Percentiles rank a stretch among this genome's conserved stretches.
Conservation (phyloP, 108 stramenopile genomes). For the Bacterosira constricta region DNA sequence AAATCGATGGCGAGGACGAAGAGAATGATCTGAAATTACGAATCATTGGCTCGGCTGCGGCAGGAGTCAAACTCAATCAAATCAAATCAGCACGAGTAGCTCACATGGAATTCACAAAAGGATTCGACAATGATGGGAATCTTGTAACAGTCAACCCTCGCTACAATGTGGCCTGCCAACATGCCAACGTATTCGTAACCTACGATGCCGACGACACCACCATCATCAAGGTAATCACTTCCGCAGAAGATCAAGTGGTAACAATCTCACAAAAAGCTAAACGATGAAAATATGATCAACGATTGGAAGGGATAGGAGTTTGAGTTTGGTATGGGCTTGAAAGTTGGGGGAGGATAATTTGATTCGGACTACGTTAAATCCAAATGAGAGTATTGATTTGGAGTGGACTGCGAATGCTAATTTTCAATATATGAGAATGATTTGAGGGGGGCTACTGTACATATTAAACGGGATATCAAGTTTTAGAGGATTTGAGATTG, state of each 20-base stretch:
- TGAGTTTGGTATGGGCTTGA: conserved; percentile 78
- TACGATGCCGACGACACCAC: conserved; percentile 78
- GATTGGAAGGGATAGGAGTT: conserved; percentile 63
- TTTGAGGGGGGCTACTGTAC: conserved; percentile 70
- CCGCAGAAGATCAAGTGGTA: conserved; percentile 72
- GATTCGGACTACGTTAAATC: conserved; percentile 58
- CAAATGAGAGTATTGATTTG: conserved; percentile 72
- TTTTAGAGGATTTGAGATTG: conserved; percentile 55
- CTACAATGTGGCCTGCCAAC: conserved; percentile 64
- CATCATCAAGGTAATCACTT: conserved; percentile 71
- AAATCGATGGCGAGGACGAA: conserved; percentile 75
- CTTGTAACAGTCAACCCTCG: conserved; percentile 81
- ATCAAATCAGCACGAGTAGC: background rate
- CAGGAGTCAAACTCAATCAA: background rate
- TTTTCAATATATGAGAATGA: conserved; percentile 66
- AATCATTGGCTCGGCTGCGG: conserved; percentile 14
- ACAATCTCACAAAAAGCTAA: conserved; percentile 70
- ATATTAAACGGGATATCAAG: conserved; percentile 76
- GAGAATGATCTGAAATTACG: conserved; percentile 65
- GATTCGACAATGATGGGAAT: conserved; percentile 76
- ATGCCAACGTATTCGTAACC: conserved; percentile 74
- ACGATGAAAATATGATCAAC: conserved; percentile 79
- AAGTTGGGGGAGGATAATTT: conserved; percentile 67
- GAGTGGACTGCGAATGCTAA: conserved; percentile 85
- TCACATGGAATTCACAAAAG: conserved; percentile 78